A percentile compares a stretch with the other conserved stretches of the same genome.
Conservation (phyloP, 495 filamentous ascomycete species). For the Podospora bellae-mahoneyi region DNA sequence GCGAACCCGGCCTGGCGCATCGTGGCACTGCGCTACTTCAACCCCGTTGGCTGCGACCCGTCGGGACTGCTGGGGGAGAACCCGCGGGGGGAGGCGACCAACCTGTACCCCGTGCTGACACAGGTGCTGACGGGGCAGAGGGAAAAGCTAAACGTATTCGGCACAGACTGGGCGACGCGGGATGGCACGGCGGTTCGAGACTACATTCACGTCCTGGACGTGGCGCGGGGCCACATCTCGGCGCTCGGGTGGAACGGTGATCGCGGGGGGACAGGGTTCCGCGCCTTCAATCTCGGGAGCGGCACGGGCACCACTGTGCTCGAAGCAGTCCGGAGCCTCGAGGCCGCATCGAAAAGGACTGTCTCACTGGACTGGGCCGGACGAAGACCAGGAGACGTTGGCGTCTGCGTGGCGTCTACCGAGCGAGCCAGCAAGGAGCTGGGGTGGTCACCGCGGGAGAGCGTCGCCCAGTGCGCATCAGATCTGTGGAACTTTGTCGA, state of each 20-base stretch:
- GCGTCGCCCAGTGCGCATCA: constrained; percentile 24
- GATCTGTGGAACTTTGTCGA: constrained; percentile 33
- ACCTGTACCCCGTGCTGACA: constrained; percentile 60
- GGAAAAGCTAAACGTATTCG: constrained; percentile 55
- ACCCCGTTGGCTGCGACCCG: constrained; percentile 63
- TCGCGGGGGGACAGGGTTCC: constrained; percentile 30
- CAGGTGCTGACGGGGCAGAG: constrained; percentile 57
- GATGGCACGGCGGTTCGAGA: constrained; percentile 75
- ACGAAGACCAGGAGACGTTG: constrained; percentile 30
- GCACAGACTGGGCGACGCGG: constrained; percentile 60
- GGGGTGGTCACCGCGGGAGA: constrained; percentile 29
- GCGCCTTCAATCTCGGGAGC: constrained; percentile 53
- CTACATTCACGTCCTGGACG: constrained; percentile 63
- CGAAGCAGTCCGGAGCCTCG: constrained; percentile 47
- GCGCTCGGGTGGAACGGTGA: constrained; percentile 39
- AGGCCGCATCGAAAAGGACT: constrained; percentile 17
- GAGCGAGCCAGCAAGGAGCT: constrained; percentile 29
- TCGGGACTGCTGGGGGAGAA: constrained; percentile 64
- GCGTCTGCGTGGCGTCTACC: constrained; percentile 28
- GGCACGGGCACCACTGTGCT: constrained; percentile 51
- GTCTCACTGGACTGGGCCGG: constrained; percentile 25
- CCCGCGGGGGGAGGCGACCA: constrained; percentile 58
- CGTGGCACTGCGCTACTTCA: constrained; percentile 64
- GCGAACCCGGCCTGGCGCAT: constrained; percentile 60
- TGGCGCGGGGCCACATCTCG: constrained; percentile 63